Conservation (phyloP, 1,284 basidiomycete genomes). For the Phellopilus nigrolimitatus region DNA sequence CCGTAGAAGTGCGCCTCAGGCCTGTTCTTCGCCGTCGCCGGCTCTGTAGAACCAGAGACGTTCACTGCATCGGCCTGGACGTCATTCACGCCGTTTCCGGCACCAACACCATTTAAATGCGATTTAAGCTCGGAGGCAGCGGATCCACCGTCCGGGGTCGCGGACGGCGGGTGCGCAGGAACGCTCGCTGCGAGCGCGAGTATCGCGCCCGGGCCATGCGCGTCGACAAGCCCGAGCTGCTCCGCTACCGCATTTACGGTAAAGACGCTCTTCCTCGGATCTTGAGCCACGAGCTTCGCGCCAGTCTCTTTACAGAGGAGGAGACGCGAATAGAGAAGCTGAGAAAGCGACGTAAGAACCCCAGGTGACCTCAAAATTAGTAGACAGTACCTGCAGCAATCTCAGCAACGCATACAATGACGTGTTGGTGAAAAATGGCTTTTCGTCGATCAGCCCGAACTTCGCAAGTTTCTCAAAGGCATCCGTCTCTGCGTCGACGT, state of each 20-base stretch:
- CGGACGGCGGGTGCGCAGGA: slow-evolving; percentile 34
- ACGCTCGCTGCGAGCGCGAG: slow-evolving; percentile 59
- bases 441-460: slow-evolving; percentile 15
- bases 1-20: slow-evolving; percentile 69
- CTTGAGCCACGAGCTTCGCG: slow-evolving; percentile 52
- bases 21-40: slow-evolving; percentile 27
- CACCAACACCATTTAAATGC: background rate
- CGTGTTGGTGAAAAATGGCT: slow-evolving; percentile 87
- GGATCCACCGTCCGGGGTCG: slow-evolving; percentile 1
- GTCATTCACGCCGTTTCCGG: background rate
- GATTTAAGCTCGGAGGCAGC: no score
- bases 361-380: background rate
- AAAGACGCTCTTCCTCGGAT: slow-evolving; percentile 45
- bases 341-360: slow-evolving; percentile 15
- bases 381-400: slow-evolving; percentile 70
- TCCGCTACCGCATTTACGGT: slow-evolving; percentile 69
- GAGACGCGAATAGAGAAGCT: slow-evolving; percentile 90
- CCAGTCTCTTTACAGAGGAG: slow-evolving; percentile 82
- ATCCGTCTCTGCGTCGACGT: slow-evolving; percentile 11
- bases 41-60: slow-evolving; percentile 23
- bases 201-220: slow-evolving; percentile 66
- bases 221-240: slow-evolving; percentile 69
- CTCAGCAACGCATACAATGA: slow-evolving; percentile 89
- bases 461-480: slow-evolving; percentile 13
- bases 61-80: background rate